Percentiles rank a stretch among this genome's conserved stretches.
Conservation (phyloP, 2,329 filamentous ascomycete genomes). For the Pleomassaria siparia region DNA sequence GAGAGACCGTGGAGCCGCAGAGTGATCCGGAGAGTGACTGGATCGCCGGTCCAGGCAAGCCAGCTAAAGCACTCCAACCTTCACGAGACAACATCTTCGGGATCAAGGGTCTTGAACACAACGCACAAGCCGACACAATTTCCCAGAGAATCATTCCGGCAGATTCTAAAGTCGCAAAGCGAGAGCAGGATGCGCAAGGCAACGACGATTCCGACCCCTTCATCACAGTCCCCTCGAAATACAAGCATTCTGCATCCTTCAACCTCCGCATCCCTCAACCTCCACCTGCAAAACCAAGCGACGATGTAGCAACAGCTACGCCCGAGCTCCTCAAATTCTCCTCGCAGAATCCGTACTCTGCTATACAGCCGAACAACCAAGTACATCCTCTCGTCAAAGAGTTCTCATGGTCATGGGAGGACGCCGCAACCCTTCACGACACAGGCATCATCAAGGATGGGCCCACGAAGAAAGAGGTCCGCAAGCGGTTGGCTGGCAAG, state of each 20-base stretch:
- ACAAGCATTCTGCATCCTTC: constrained; percentile 17
- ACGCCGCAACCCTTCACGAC: constrained; percentile 28
- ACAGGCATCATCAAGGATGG: constrained; percentile 18
- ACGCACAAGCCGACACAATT: constrained; percentile 24
- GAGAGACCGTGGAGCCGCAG: constrained; percentile 24
- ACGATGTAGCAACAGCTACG: constrained; percentile 14
- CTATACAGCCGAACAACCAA: constrained; percentile 28
- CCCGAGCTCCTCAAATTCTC: constrained; percentile 30
- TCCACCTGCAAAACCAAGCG: neutral
- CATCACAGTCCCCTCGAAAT: constrained; percentile 25
- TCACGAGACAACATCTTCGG: constrained; percentile 33
- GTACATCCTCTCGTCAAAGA: constrained; percentile 28
- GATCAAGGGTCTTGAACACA: constrained; percentile 28
- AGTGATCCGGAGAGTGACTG: constrained; percentile 40
- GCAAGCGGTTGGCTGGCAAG: constrained; percentile 27
- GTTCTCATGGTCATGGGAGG: constrained; percentile 35
- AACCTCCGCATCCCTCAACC: constrained; percentile 22
- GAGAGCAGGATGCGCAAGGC: constrained; percentile 14
- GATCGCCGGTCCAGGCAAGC: constrained; percentile 34
- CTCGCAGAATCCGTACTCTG: constrained; percentile 28
- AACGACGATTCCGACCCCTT: constrained; percentile 25
- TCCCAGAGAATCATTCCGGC: constrained; percentile 17
- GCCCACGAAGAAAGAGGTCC: constrained; percentile 16
- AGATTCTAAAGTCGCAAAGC: constrained; percentile 2
- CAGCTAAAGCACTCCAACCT: constrained; percentile 16